phyloP scores from a whole-genome alignment of 1,139 yeast genomes.

The Suhomyces anneliseae region DNA sequence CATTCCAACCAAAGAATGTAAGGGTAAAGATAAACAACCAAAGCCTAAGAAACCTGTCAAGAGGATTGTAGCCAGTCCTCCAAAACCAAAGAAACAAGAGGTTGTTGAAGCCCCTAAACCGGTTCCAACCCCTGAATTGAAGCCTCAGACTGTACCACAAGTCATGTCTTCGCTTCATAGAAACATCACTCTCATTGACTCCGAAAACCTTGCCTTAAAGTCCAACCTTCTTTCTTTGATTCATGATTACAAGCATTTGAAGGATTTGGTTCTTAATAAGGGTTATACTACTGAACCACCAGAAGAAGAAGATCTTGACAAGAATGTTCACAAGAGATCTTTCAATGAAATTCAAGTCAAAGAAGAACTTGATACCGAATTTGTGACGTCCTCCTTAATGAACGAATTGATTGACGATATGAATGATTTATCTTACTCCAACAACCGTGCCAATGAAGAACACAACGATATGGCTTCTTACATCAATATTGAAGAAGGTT shows the following conservation, averaged over 20 bases:
- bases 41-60: constrained; percentile 6
- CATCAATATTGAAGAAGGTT: constrained; percentile 6
- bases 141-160: not conserved
- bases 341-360: constrained; percentile 23
- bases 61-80: constrained; percentile 4
- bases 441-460: not conserved
- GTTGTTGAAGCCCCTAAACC: not conserved
- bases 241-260: constrained; percentile 44
- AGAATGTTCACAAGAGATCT: constrained; percentile 26
- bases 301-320: constrained; percentile 9
- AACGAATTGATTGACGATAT: constrained; percentile 28
- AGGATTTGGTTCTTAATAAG: constrained; percentile 32
- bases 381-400: constrained; percentile 21
- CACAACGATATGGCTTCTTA: constrained; percentile 1
- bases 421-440: constrained; percentile 26
- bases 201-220: constrained; percentile 41
- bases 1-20: constrained; percentile 11
- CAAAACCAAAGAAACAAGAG: constrained; percentile 1
- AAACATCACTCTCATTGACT: constrained; percentile 31
- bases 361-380: constrained; percentile 8
- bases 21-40: constrained; percentile 5
- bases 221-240: constrained; percentile 38
- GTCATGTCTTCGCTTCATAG: constrained; percentile 9
- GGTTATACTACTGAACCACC: constrained; percentile 11
- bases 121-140: not conserved